Evolutionary conservation across 2,329 filamentous ascomycete species (phyloP), one percentile per base, ranked within the genome.

Genomic region (Monilinia laxa): DNA sequence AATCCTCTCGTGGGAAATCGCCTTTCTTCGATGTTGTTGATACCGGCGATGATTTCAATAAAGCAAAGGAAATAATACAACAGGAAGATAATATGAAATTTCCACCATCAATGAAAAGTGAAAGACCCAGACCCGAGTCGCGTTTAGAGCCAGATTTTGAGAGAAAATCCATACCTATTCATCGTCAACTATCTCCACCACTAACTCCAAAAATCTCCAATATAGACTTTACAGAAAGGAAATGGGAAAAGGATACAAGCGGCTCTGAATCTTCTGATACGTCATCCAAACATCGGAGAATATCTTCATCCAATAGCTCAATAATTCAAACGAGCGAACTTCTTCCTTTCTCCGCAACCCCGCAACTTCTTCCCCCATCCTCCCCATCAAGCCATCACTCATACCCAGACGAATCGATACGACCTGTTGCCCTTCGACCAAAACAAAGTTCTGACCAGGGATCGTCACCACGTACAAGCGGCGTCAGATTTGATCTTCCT

Each of bases 61-160:
- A 67, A 7, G 59, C 62, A 23, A 77, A 76, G 66, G 71, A 75
- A 62, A 69, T 75, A 68, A 63, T 73, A 5, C 38, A 68, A 40
- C 54, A 56, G 31, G 75, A 77, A 60, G 75, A 76, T 0, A 76
- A 76, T 54, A 73, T 72, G 68, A 76, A 76, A 69, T 76, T 73
- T 49, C 71, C 71, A 28, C 70, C 68, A 28, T 73, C 72, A 9
- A 74, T 76, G 66, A 77, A 76, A 64, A 25, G 67, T 2, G 69
- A 74, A 62, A 69, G 71, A 53, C 67, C 66, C 51, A 71, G 68
- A 47, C 73, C 74, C 6, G 73, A 73, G 28, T 62, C 63, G n/a
- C 53, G 57, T 20, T 54, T 57, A 62, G 63, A 64, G 23, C 40
- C 52, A 38, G 52, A 35, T 35, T n/a, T 31, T 18, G 60, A 55